Evolutionary conservation across 768 basidiomycete species (phyloP), one percentile per base, ranked within the genome.

Genomic region (Tulasnella sp.): DNA sequence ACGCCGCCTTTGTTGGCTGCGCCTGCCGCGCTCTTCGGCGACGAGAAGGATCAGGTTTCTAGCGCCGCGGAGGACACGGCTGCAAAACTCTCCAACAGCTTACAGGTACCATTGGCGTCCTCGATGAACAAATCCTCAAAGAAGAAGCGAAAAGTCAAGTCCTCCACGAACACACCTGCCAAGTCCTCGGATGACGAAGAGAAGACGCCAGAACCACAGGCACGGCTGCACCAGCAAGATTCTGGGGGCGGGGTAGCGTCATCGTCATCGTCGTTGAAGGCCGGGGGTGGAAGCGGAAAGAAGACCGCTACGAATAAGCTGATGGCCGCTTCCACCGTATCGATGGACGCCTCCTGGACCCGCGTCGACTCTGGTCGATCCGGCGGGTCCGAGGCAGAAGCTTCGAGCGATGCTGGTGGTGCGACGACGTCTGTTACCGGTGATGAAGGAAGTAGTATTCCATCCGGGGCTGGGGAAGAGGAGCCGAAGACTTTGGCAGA

Each of bases 311-410:
- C 68, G 27, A 69, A 68, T 7, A 66, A 68, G 22, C 63, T 68
- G 48, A 62, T 69, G 24, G 68, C 66, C 5, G 69, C 67, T 56
- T 66, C 69, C 12, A 48, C 64, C 31, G 24, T 31, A 22, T 53
- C 52, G 15, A 53, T 53, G 52, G 52, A 53, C 52, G 76, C 57
- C 7, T 59, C 81, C 3, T 87, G 85, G 85, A 86, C 84, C 21
- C 82, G 80, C 57, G 81, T 87, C n/a, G 78, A 79, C 62, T 71
- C 76, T 27, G 73, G 72, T n/a, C 65, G 63, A n/a, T 68, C 63
- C 49, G 65, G 41, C 21, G 22, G 25, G 27, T 8, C 59, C 21
- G 17, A 27, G 15, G 30, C 34, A 19, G 63, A 63, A 34, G 56
- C 41, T 24, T 45, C 53, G 15, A 62, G 60, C 22, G 61, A 62